Evolutionary conservation across 306 rosid species (phyloP), one percentile per base, ranked within the genome.

Genomic region (Macrotyloma uniflorum): DNA sequence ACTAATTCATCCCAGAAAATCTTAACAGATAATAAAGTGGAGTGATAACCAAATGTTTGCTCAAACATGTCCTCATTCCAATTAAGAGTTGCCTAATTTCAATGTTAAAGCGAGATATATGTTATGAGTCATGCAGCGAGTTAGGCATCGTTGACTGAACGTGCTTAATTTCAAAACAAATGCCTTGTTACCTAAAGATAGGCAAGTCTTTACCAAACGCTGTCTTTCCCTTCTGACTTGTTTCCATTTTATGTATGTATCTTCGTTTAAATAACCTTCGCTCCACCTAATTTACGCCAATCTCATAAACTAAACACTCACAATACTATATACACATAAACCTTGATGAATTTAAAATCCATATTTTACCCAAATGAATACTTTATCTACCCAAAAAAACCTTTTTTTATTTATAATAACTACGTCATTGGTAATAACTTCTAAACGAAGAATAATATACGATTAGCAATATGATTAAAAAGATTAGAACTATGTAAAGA

Each of bases 181-280:
- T 81, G 85, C 77, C 22, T 45, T 45, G 66, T 35, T 75, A 68
- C 85, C 85, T 53, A 75, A 81, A 55, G 80, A 23, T 18, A n/a
- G 66, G 38, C 65, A 74, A 75, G 53, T 68, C 72, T 65, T 72
- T 18, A 50, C 83, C 78, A 79, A 79, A 79, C 43, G 23, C 13
- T 59, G 33, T 59, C 42, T 33, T 43, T 68, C 24, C 53, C 1
- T 46, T 57, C 30, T 61, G 43, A 43, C 63, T n/a, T 14, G 19
- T 58, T 36, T 4, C 11, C 14, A 19, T 57, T 33, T 30, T 43
- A n/a, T 67, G 11, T 8, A 18, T 19, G 6, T 8, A 24, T 30
- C 8, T 36, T 36, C 14, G 54, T 40, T 64, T 33, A 75, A 62
- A 75, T 75, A 45, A 43, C 16, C 38, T 61, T 42, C 0, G 32